These are phyloP conservation scores for Mortierella sp. DNA, from an alignment of 371 early-diverging fungal species.

Conservation along the genomic window DNA sequence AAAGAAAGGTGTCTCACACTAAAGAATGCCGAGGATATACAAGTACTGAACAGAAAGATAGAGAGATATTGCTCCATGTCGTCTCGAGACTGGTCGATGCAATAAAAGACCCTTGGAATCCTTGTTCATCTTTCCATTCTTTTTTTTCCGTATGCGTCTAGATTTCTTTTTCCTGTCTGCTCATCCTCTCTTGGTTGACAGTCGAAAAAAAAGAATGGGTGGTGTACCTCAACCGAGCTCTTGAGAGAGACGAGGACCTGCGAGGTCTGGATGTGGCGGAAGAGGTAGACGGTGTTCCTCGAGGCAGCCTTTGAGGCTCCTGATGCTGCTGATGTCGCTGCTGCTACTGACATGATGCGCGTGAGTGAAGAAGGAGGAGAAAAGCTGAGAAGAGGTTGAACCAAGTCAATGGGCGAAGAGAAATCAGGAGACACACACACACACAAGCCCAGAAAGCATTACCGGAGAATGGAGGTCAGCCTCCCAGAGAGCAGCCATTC, in stretches of 20 bases:
- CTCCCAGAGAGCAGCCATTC: too few species aligned
- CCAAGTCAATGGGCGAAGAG: background rate
- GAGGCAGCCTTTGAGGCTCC: slow-evolving; percentile 2
- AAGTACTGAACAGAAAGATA: too few species aligned
- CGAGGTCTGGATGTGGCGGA: slow-evolving; percentile 69
- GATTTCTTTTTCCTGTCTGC: background rate
- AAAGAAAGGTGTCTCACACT: too few species aligned
- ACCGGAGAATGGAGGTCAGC: too few species aligned
- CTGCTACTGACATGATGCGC: slow-evolving; percentile 42
- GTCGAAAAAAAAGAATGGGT: too few species aligned
- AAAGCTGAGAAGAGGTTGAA: background rate
- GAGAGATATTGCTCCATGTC: background rate
- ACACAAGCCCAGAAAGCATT: too few species aligned
- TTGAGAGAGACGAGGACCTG: slow-evolving; percentile 63
- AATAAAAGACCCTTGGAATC: too few species aligned
- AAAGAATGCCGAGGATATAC: too few species aligned
- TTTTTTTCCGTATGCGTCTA: background rate
- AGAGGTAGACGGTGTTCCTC: slow-evolving; percentile 60
- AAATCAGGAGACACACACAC: too few species aligned
- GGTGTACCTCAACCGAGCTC: slow-evolving; percentile 44
- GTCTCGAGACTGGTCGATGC: background rate
- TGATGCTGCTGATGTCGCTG: slow-evolving; percentile 35
- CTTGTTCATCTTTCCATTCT: background rate
- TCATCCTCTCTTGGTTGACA: background rate
- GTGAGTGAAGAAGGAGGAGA: background rate